Percentiles rank a stretch among this genome's conserved stretches.
These are phyloP conservation scores for Fusarium dlaminii DNA, from an alignment of 2,329 filamentous ascomycete genomes.

Conservation along the genomic window DNA sequence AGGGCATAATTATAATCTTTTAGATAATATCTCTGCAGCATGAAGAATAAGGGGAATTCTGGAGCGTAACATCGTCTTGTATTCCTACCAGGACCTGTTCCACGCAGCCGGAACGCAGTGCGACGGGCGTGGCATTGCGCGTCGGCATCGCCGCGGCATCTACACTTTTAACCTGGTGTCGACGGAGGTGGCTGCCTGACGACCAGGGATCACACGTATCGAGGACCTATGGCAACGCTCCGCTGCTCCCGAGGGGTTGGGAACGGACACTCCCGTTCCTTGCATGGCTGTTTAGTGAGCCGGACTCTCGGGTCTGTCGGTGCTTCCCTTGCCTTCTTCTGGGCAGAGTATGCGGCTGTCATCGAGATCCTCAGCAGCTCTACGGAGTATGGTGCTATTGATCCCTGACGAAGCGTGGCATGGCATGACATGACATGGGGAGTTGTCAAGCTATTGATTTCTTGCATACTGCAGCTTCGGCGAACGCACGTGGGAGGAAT, in stretches of 20 bases:
- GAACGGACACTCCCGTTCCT: slow-evolving; percentile 32
- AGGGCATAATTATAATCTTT: neutral
- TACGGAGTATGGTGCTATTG: neutral
- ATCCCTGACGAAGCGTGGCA: neutral
- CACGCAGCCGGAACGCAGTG: neutral
- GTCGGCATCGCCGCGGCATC: neutral
- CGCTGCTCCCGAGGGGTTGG: neutral
- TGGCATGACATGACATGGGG: neutral
- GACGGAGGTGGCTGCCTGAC: neutral
- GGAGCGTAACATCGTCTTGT: neutral
- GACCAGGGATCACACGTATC: neutral
- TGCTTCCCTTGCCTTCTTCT: neutral
- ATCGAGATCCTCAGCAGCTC: neutral
- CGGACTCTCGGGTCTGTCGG: slow-evolving; percentile 1
- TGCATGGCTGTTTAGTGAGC: slow-evolving; percentile 17
- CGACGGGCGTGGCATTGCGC: neutral
- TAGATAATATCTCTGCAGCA: neutral
- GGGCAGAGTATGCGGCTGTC: neutral
- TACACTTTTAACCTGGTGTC: neutral
- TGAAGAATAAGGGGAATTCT: neutral
- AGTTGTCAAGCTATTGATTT: neutral
- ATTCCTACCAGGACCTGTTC: neutral
- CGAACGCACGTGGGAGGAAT: neutral
- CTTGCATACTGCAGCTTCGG: neutral
- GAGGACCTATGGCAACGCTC: neutral